These are phyloP conservation scores for Chimonanthus praecox DNA, from an alignment of 164 flowering plant species.

Conservation along the genomic window DNA sequence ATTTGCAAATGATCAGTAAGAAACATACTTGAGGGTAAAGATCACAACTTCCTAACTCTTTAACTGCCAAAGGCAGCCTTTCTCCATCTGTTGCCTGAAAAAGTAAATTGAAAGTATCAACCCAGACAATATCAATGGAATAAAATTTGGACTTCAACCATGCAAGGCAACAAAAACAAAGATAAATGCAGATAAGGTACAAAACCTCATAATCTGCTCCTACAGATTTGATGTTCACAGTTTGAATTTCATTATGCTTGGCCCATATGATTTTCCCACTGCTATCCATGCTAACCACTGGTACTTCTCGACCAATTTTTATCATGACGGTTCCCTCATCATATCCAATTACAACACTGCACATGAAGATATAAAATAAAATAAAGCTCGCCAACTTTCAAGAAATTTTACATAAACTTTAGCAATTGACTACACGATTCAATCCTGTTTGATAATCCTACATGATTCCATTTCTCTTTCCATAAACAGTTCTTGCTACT, in stretches of 20 bases:
- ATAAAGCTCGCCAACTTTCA: background rate
- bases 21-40: conserved; percentile 88
- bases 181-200: background rate
- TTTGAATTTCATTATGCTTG: conserved; percentile 94
- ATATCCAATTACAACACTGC: conserved; percentile 88
- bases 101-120: conserved; percentile 9
- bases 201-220: conserved; percentile 92
- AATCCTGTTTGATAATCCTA: too few relatives aligned
- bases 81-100: conserved; percentile 90
- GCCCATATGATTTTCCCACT: conserved; percentile 98
- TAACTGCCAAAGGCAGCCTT: conserved; percentile 86
- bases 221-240: conserved; percentile 89
- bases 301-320: conserved; percentile 87
- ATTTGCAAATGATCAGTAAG: background rate
- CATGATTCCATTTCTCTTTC: background rate
- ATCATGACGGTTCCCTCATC: conserved; percentile 98
- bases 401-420: too few relatives aligned
- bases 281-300: conserved; percentile 96
- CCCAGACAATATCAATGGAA: conserved; percentile 1
- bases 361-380: background rate
- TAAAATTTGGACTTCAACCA: background rate
- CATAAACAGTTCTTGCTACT: too few relatives aligned
- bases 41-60: conserved; percentile 96
- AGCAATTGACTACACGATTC: background rate
- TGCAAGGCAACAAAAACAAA: background rate